Evolutionary conservation across 805 yeast species (phyloP), one percentile per base, ranked within the genome.

Genomic region (Pichia gijzeniarum): DNA sequence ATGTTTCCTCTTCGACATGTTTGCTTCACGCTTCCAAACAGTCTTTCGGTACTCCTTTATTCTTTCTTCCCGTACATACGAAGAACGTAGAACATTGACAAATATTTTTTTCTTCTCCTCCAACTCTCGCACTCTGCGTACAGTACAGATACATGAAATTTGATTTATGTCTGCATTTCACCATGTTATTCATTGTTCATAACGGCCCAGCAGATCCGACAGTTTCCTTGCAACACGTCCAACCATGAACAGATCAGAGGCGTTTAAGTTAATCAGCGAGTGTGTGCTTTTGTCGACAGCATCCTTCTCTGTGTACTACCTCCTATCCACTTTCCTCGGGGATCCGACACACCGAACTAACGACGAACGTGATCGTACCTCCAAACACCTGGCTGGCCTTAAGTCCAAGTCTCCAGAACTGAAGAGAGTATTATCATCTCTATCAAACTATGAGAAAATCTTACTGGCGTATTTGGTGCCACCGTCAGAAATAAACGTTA

Each of bases 401-500:
- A 73, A 76, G 47, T 69, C 65, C 17, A 60, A 73, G 10, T 77
- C 82, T 53, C 95, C 97, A 0, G 71, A 69, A 0, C 51, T 76
- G 30, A 67, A 73, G 25, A 59, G 82, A 9, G 73, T 70, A 8
- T 69, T 86, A 35, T 82, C 79, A 21, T 36, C 41, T 5, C 34
- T 50, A 16, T 50, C 53, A 16, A 77, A 73, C 45, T 90, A 93
- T 61, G 99, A 93, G 60, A 76, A 77, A 50, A 70, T 78, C n/a
- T 76, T 93, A 2, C 66, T 93, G 47, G 79, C 84, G 13, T 79
- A 85, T 13, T 85, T 91, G 25, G 82, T 93, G 7, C 76, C 87
- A 1, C 95, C 98, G 0, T 81, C 79, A 2, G 97, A 89, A 48
- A 85, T 93, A 36, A 72, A 76, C 21, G 84, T 83, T 4, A 70